Evolutionary conservation across 2,329 filamentous ascomycete genomes (phyloP).

Genomic region (Westerdykella ornata): DNA sequence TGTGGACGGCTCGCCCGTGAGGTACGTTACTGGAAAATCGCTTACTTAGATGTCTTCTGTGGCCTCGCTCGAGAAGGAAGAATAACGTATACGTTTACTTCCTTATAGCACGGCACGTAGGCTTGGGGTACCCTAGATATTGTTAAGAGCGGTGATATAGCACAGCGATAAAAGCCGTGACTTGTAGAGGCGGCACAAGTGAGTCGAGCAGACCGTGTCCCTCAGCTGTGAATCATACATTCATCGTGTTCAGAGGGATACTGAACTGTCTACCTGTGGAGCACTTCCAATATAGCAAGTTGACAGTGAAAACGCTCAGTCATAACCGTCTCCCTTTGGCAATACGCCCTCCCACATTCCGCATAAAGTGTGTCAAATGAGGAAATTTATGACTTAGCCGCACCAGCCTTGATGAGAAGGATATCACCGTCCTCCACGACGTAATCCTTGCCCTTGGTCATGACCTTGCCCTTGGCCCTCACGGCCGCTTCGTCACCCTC

Average conservation of each 20-base stretch:
- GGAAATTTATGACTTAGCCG: constrained; percentile 58
- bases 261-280: background rate
- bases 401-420: constrained; percentile 83
- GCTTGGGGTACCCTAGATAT: background rate
- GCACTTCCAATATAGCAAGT: background rate
- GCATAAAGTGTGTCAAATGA: background rate
- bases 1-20: no score
- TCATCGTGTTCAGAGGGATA: background rate
- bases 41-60: no score
- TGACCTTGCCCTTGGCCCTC: constrained; percentile 89
- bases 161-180: no score
- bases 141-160: background rate
- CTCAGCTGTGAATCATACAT: background rate
- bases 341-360: no score
- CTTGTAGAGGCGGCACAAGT: no score
- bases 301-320: background rate
- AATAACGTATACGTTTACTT: no score
- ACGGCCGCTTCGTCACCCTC: constrained; percentile 80
- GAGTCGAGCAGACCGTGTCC: no score
- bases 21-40: no score
- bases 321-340: no score
- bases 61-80: no score
- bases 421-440: constrained; percentile 76
- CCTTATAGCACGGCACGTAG: no score
- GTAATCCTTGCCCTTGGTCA: constrained; percentile 99